These are phyloP conservation scores for Lojkania enalia DNA, from an alignment of 2,329 filamentous ascomycete genomes.

Conservation along the genomic window DNA sequence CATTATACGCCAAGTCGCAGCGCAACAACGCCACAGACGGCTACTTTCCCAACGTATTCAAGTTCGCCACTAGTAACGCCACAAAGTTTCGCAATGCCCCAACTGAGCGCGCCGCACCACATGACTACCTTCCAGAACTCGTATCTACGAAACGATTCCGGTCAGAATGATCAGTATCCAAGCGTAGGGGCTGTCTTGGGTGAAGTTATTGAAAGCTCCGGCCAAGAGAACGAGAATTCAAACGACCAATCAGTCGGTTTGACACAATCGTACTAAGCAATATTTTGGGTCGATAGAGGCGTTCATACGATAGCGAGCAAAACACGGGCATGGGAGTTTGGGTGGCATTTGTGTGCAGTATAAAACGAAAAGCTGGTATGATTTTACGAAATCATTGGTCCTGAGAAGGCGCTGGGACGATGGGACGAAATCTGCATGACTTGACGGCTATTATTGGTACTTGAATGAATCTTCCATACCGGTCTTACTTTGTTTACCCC, in stretches of 20 bases:
- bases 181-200: constrained; percentile 40
- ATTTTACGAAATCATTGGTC: constrained; percentile 14
- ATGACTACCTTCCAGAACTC: constrained; percentile 43
- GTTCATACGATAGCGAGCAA: constrained; percentile 3
- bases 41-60: constrained; percentile 46
- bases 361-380: constrained; percentile 17
- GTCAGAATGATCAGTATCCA: constrained; percentile 40
- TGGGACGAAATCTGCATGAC: constrained; percentile 3
- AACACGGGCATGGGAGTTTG: constrained; percentile 5
- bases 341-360: constrained; percentile 6
- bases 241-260: constrained; percentile 22
- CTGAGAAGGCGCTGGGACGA: background rate
- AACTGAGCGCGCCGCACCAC: constrained; percentile 47
- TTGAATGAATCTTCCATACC: background rate
- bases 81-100: constrained; percentile 41
- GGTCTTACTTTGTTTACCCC: constrained; percentile 18
- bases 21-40: constrained; percentile 44
- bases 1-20: constrained; percentile 42
- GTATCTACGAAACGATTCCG: constrained; percentile 42
- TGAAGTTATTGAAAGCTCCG: constrained; percentile 40
- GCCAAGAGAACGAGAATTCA: constrained; percentile 37
- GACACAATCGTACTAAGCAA: constrained; percentile 27
- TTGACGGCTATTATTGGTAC: constrained; percentile 11
- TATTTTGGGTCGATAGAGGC: constrained; percentile 5
- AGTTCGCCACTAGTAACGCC: constrained; percentile 45